Evolutionary conservation across 208 protist genomes (phyloP), one percentile per base, ranked within the genome.

Genomic region (Leishmania mexicana): DNA sequence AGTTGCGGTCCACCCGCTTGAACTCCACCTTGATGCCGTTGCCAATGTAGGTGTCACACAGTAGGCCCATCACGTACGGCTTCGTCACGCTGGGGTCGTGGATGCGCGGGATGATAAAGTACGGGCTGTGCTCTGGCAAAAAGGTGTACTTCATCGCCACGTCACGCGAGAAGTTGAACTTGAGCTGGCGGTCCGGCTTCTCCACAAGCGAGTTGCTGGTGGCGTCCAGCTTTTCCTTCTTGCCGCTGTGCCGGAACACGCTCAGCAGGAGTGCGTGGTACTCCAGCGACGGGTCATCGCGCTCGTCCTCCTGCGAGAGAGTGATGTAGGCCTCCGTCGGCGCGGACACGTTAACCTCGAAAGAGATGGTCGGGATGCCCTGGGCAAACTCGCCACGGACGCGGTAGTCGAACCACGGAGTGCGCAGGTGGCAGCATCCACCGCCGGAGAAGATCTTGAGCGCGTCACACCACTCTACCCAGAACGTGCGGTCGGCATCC

Each of bases 381-480:
- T 90, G 74, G 35, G 84, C 79, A 60, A 97, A 97, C 60, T 90
- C 83, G 28, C 94, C 94, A 2, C 91, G 87, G 82, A 95, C 85
- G 78, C 94, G 85, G 85, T 95, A 95, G 89, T 96, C 92, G 65
- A 84, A 95, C 91, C 90, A 97, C 60, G 86, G 85, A 73, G 58
- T 81, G 62, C 84, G 87, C 60, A 94, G 72, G 76, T 94, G 90
- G 85, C 94, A 97, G 67, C 92, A 92, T 74, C 91, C 90, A 54
- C 91, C 92, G 51, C 88, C 88, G 54, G 68, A 71, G 87, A 97
- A 97, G 38, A 83, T 76, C 64, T 83, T 83, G 31, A 93, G 77
- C 38, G 84, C 90, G 78, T 96, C 93, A 40, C 74, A 83, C 93
- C 92, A 96, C 79, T 92, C 90, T 85, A 97, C 90, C 93, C 94